Conservation (phyloP, 1,284 basidiomycete species). For the Leccinum cinnamomeum region DNA sequence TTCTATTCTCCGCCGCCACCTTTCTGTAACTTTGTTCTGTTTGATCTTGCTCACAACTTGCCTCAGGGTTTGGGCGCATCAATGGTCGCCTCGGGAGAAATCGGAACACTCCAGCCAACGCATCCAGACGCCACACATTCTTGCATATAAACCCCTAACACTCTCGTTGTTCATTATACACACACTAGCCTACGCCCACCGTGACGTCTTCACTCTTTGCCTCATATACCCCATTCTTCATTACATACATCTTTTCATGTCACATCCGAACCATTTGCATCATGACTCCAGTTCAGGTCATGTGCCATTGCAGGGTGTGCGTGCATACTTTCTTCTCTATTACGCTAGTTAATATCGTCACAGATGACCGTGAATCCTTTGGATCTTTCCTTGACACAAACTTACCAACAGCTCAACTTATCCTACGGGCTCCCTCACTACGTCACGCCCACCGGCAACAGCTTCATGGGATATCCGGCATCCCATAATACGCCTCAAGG, state of each 20-base stretch:
- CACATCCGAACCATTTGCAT: background rate
- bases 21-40: background rate
- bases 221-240: background rate
- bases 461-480: background rate
- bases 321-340: constrained; percentile 1
- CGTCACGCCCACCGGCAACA: background rate
- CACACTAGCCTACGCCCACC: background rate
- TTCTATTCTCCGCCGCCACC: background rate
- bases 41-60: background rate
- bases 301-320: constrained; percentile 11
- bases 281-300: background rate
- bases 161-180: background rate
- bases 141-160: background rate
- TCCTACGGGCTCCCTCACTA: background rate
- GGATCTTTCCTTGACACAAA: background rate
- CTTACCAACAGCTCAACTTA: background rate
- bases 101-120: background rate
- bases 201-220: background rate
- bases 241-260: constrained; percentile 11
- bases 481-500: background rate
- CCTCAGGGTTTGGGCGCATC: background rate
- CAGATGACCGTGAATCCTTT: constrained; percentile 9
- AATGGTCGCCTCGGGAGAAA: background rate
- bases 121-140: background rate
- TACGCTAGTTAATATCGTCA: background rate